Evolutionary conservation across 495 filamentous ascomycete genomes (phyloP), one percentile per base, ranked within the genome.

Genomic region (Terfezia boudieri): DNA sequence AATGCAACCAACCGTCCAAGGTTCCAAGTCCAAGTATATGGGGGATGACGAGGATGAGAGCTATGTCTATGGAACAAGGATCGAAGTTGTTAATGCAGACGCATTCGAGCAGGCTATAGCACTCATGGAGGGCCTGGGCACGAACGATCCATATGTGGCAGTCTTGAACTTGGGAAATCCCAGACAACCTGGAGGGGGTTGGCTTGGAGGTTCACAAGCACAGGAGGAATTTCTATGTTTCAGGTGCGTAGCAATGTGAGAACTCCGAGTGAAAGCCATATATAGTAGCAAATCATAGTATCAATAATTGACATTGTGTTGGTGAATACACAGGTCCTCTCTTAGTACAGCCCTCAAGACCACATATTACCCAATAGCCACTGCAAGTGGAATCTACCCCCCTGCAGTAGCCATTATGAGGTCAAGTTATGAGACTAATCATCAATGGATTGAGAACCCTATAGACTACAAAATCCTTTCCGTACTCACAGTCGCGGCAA

Each of bases 161-260:
- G 68, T 82, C 14, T 68, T 83, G 35, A 82, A 82, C 60, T 69
- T 81, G 59, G 80, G 77, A 9, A 79, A 73, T 38, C 71, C 72
- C 9, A 36, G 53, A 2, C 61, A 52, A 0, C 61, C 69, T 11
- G 79, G 77, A 23, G 78, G 80, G 11, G 75, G 73, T n/a, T 83
- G 73, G 72, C 57, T 70, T 2, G 58, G 59, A 7, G 77, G 77
- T 12, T 56, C 73, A 6, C 61, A 68, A 36, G 78, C 79, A 2
- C 80, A 82, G 61, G 81, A 83, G 61, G 79, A 82, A 64, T 70
- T 73, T 1, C 64, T 83, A n/a, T 82, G 74, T 64, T 79, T 74
- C 60, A 75, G 62, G 59, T 60, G 49, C 26, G 26, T 32, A 32
- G 26, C 26, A 0, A 32, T 7, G 7, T 32, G 26, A 32, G 7